Evolutionary conservation across 2,329 filamentous ascomycete genomes (phyloP).

Genomic region (Ophiostoma triangulosporum): DNA sequence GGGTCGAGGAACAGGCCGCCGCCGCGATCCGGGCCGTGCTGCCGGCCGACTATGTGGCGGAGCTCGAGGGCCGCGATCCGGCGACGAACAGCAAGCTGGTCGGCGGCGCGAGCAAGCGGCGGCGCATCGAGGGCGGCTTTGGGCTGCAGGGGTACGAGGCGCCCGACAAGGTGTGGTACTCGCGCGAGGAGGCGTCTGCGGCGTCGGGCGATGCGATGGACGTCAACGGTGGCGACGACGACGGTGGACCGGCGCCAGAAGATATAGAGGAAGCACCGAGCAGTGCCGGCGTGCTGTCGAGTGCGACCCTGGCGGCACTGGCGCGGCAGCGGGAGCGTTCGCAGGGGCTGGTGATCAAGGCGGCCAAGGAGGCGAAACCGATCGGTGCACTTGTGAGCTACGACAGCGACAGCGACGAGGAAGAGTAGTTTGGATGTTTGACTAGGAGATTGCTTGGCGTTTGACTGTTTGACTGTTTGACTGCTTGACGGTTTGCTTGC

Average conservation of each 20-base stretch:
- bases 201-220: too few species aligned
- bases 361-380: conserved; percentile 36
- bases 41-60: conserved; percentile 79
- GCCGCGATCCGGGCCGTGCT: conserved; percentile 82
- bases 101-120: conserved; percentile 63
- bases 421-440: background rate
- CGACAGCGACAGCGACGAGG: conserved; percentile 53
- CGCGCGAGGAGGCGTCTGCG: conserved; percentile 41
- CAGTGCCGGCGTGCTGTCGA: conserved; percentile 51
- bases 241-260: conserved; percentile 19
- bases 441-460: background rate
- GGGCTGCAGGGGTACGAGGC: conserved; percentile 86
- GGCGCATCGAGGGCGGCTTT: conserved; percentile 81
- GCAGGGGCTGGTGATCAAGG: conserved; percentile 39
- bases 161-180: conserved; percentile 87
- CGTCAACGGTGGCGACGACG: too few species aligned
- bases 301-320: conserved; percentile 67
- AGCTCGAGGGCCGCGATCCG: conserved; percentile 83
- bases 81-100: too few species aligned
- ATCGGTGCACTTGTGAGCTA: conserved; percentile 74
- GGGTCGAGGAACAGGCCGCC: conserved; percentile 90
- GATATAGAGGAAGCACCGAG: conserved; percentile 25
- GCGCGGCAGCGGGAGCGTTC: conserved; percentile 30
- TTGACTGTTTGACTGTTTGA: background rate
- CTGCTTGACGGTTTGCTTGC: background rate